phyloP scores from a whole-genome alignment of 441 rosid genomes.

The Erodium chrysanthum region DNA sequence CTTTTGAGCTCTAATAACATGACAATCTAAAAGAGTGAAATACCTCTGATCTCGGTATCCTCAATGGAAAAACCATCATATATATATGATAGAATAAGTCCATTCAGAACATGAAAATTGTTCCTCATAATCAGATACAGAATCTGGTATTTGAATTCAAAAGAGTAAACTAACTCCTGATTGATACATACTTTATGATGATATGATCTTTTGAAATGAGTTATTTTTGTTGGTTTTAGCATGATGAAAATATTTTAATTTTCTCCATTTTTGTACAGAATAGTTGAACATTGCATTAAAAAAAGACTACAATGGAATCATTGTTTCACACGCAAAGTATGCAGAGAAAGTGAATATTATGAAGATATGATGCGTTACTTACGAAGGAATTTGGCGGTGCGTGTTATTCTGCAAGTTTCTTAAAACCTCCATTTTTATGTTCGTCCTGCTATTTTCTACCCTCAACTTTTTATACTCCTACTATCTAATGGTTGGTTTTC shows the following conservation, averaged over 20 bases:
- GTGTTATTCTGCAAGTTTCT: conserved; percentile 22
- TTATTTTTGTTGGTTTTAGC: not conserved
- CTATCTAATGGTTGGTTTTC: conserved; percentile 2
- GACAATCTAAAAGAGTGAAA: too few relatives aligned
- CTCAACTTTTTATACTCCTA: conserved; percentile 10
- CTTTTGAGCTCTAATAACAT: too few relatives aligned
- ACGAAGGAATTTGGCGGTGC: conserved; percentile 81
- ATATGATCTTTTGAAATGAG: not conserved
- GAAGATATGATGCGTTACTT: conserved; percentile 94
- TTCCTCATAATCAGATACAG: not conserved
- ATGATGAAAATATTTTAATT: conserved; percentile 5
- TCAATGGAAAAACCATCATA: too few relatives aligned
- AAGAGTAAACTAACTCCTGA: not conserved
- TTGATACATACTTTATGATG: too few relatives aligned
- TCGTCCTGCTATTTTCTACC: conserved; percentile 8
- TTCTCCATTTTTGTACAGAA: conserved; percentile 32
- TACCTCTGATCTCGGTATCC: too few relatives aligned
- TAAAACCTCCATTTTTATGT: conserved; percentile 16
- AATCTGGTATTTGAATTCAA: not conserved
- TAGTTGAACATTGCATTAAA: conserved; percentile 70
- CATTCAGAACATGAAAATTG: too few relatives aligned
- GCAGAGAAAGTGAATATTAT: conserved; percentile 88
- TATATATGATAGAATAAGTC: too few relatives aligned
- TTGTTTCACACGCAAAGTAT: conserved; percentile 71
- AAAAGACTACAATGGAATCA: conserved; percentile 76